A percentile compares a stretch with the other conserved stretches of the same genome.
These are phyloP conservation scores for Hibiscus trionum DNA, from an alignment of 345 rosid species.

Conservation along the genomic window DNA sequence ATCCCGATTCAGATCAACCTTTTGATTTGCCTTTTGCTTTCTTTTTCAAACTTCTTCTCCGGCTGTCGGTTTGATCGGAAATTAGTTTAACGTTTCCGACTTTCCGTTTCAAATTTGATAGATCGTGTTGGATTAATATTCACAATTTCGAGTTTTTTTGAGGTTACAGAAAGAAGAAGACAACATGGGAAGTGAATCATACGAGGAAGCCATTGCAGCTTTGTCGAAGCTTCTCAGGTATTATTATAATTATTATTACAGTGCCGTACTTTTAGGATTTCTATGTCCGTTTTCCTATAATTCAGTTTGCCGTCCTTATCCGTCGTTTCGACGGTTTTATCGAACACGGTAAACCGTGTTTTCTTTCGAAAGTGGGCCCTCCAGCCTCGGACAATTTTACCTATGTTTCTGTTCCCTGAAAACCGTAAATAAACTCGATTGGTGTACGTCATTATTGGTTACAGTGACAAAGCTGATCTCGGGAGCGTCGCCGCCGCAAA, in stretches of 20 bases:
- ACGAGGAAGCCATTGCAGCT: slow-evolving; percentile 72
- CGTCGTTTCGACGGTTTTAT: background rate
- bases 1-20: slow-evolving; percentile 15
- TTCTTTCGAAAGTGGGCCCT: background rate
- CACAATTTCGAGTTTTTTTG: background rate
- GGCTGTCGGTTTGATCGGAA: background rate
- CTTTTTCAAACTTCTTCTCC: background rate
- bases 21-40: background rate
- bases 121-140: background rate
- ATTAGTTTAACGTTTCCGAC: background rate
- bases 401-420: background rate
- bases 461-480: slow-evolving; percentile 63
- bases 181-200: slow-evolving; percentile 60
- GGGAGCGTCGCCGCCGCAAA: slow-evolving; percentile 70
- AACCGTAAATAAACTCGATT: background rate
- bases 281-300: background rate
- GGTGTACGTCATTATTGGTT: background rate
- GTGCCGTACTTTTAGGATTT: background rate
- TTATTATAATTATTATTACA: slow-evolving; percentile 12
- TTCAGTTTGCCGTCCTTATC: background rate
- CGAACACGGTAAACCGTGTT: background rate
- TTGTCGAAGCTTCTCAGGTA: slow-evolving; percentile 84
- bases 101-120: background rate
- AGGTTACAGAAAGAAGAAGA: slow-evolving; percentile 28
- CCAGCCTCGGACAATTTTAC: background rate